phyloP scores from a whole-genome alignment of 2,329 filamentous ascomycete genomes.

The Claviceps capensis region DNA sequence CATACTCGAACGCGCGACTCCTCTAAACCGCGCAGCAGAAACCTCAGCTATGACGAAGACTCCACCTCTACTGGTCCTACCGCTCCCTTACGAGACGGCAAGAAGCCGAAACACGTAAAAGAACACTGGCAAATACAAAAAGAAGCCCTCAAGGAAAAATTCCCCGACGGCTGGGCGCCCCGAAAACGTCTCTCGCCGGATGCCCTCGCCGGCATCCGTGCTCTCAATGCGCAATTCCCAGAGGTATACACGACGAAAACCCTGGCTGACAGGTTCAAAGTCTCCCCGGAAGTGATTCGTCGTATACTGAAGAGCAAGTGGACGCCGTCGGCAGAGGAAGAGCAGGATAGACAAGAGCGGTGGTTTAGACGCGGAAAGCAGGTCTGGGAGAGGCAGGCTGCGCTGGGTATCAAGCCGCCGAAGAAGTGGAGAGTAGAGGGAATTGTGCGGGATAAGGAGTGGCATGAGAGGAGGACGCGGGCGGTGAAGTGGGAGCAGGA shows the following conservation, averaged over 20 bases:
- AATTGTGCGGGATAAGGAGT: constrained; percentile 29
- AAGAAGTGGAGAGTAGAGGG: constrained; percentile 44
- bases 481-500: constrained; percentile 15
- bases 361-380: constrained; percentile 48
- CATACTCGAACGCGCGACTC: too few species aligned
- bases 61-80: too few species aligned
- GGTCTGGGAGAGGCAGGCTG: constrained; percentile 47
- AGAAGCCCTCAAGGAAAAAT: constrained; percentile 59
- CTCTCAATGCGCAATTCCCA: constrained; percentile 65
- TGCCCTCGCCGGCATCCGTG: constrained; percentile 77
- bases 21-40: neutral
- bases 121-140: constrained; percentile 68
- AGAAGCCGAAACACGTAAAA: neutral
- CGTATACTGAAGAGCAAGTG: constrained; percentile 75
- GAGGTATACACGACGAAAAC: constrained; percentile 60
- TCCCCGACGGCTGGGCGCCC: constrained; percentile 69
- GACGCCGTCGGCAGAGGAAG: constrained; percentile 46
- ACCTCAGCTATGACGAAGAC: neutral
- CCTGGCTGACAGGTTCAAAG: constrained; percentile 65
- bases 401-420: constrained; percentile 48
- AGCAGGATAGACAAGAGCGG: constrained; percentile 41
- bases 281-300: constrained; percentile 78
- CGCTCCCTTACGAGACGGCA: too few species aligned
- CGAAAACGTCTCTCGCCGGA: constrained; percentile 83
- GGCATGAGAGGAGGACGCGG: constrained; percentile 22